These are phyloP conservation scores for Hanseniaspora clermontiae DNA, from an alignment of 805 yeast species.

Conservation along the genomic window DNA sequence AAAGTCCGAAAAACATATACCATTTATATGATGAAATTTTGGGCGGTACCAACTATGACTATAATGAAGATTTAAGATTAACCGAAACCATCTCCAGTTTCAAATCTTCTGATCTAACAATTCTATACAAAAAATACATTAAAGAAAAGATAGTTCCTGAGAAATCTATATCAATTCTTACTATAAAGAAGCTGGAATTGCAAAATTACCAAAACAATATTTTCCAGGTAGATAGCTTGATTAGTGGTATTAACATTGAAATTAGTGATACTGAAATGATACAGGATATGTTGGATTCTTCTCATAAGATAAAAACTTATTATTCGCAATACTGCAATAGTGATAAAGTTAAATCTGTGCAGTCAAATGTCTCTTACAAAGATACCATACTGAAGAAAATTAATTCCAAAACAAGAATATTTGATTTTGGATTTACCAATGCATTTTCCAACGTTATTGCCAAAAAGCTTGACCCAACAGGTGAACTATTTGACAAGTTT, in stretches of 20 bases:
- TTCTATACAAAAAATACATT: not conserved
- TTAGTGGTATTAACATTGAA: slow-evolving; percentile 1
- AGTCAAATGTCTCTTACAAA: too few species aligned
- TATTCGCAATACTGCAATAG: not conserved
- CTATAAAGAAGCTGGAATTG: slow-evolving; percentile 3
- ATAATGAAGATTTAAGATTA: slow-evolving; percentile 8
- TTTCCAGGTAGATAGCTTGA: slow-evolving; percentile 5
- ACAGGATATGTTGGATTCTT: not conserved
- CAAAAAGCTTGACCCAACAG: slow-evolving; percentile 20
- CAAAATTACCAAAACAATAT: slow-evolving; percentile 12
- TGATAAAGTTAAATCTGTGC: not conserved
- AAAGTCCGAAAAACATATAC: slow-evolving; percentile 8
- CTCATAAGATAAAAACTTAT: not conserved
- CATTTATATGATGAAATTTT: slow-evolving; percentile 10
- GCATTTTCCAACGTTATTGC: slow-evolving; percentile 14
- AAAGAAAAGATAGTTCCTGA: not conserved
- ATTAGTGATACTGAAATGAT: not conserved
- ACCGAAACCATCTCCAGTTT: slow-evolving; percentile 10
- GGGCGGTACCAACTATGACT: not conserved
- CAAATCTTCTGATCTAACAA: slow-evolving; percentile 1
- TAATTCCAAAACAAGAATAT: not conserved
- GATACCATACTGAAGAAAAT: not conserved
- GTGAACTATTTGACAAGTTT: slow-evolving; percentile 8
- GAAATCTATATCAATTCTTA: not conserved
- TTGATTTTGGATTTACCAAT: slow-evolving; percentile 1